These are phyloP conservation scores for Scheffersomyces stipitis DNA, from an alignment of 805 yeast genomes.

Conservation along the genomic window DNA sequence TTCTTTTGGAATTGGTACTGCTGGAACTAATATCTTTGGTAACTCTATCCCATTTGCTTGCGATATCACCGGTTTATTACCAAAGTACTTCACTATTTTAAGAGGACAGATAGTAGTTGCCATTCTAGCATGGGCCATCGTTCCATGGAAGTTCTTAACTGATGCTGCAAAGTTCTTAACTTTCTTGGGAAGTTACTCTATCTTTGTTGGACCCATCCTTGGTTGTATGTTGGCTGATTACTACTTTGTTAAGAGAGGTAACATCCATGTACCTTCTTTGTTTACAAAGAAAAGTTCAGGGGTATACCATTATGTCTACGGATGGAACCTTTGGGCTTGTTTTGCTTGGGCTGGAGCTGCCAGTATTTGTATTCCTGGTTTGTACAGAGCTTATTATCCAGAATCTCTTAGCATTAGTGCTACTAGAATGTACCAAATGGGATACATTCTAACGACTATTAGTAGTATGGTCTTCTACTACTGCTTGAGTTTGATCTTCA, in stretches of 20 bases:
- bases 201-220: constrained; percentile 18
- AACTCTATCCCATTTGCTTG: constrained; percentile 22
- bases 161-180: constrained; percentile 16
- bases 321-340: background rate
- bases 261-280: constrained; percentile 17
- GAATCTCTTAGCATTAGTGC: background rate
- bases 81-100: constrained; percentile 24
- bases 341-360: background rate
- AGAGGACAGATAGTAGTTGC: constrained; percentile 10
- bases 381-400: background rate
- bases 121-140: constrained; percentile 18
- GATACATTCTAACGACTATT: background rate
- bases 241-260: constrained; percentile 15
- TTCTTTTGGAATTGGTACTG: constrained; percentile 18
- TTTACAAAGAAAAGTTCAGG: constrained; percentile 6
- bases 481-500: constrained; percentile 6
- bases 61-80: constrained; percentile 22
- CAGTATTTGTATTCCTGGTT: background rate
- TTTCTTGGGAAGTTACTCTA: constrained; percentile 17
- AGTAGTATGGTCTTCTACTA: background rate
- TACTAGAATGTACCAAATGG: background rate
- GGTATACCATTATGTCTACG: background rate
- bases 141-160: constrained; percentile 18
- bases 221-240: constrained; percentile 17
- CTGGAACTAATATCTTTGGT: constrained; percentile 28